Base-by-base conservation (phyloP, 345 rosid genomes). In the Gossypioides kirkii region DNA sequence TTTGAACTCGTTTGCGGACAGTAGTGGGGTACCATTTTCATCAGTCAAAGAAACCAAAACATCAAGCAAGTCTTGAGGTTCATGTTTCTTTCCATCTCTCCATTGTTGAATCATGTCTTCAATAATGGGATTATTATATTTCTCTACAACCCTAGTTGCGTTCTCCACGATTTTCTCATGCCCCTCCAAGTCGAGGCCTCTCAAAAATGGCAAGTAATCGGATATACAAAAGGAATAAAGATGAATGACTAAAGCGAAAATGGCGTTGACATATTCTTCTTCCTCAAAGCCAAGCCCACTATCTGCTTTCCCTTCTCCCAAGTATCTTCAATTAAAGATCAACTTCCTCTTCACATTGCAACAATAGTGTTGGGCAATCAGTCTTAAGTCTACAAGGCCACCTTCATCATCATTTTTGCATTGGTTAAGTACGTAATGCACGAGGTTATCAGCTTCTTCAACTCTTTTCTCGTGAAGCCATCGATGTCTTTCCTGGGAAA, bases 51-150 rank as follows among this genome's bases (percentile, higher is more conserved):
- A 20, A 42, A 79, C 49, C 3, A 79, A 10, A 22, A 74, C 69
- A 72, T 79, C 82, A 53, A 80, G 76, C 68, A 78, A 46, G 50
- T 80, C 83, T 4, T 83, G 77, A 6, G 17, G 62, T 22, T 78
- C 66, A 3, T 58, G 47, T 60, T 60, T 73, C 8, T 2, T 26
- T 0, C 73, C 80, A 28, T 70, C 10, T 17, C 17, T 70, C 83
- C 80, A 77, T 52, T 77, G 71, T 12, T 22, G 2, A 8, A 86
- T 67, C 75, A 85, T 81, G 36, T 73, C 77, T 0, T 82, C 72
- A 4, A 84, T 73, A 1, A 86, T 69, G 1, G 86, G 87, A 55
- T 80, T 63, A 4, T 86, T 84, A 41, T 72, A 78, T 53, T 49
- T 49, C n/a, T 49, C 53, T 6, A 49, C 5, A 14, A 49, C 53